These are phyloP conservation scores for Colletotrichum noveboracense DNA, from an alignment of 2,329 filamentous ascomycete species.

Conservation along the genomic window DNA sequence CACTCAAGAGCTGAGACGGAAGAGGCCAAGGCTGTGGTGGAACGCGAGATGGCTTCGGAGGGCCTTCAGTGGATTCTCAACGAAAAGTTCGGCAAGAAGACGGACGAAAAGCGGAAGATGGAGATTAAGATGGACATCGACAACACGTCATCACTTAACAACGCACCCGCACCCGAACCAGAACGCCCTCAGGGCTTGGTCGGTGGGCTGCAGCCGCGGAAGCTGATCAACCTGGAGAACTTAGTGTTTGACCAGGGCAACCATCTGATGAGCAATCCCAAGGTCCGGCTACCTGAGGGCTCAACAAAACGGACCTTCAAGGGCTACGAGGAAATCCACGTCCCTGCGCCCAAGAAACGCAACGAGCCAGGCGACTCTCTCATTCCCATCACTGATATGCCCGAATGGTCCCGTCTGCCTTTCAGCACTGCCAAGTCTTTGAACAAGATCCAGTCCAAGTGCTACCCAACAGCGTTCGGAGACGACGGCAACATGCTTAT, in stretches of 20 bases:
- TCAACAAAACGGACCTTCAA: conserved; percentile 97
- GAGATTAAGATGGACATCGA: conserved; percentile 98
- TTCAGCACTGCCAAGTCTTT: conserved; percentile 87
- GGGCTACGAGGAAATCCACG: conserved; percentile 98
- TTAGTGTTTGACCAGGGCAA: conserved; percentile 97
- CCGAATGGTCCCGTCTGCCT: conserved; percentile 87
- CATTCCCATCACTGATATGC: conserved; percentile 85
- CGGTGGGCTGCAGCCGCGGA: conserved; percentile 84
- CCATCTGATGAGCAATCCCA: conserved; percentile 99
- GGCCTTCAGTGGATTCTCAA: conserved; percentile 87
- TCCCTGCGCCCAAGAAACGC: conserved; percentile 89
- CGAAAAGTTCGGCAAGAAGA: conserved; percentile 79
- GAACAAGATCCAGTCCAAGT: conserved; percentile 95
- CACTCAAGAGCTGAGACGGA: conserved; percentile 84
- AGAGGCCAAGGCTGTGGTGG: conserved; percentile 76
- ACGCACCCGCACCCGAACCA: conserved; percentile 46
- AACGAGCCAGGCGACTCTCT: conserved; percentile 80
- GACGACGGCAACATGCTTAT: conserved; percentile 98
- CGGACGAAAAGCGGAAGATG: conserved; percentile 67
- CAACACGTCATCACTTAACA: conserved; percentile 65
- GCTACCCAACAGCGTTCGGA: conserved; percentile 87
- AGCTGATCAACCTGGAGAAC: conserved; percentile 92
- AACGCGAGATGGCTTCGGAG: conserved; percentile 89
- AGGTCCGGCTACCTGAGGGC: conserved; percentile 89
- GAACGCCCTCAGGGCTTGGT: conserved; percentile 73